phyloP scores from a whole-genome alignment of 176 grass and related monocot genomes.

The Tuctoria greenei region DNA sequence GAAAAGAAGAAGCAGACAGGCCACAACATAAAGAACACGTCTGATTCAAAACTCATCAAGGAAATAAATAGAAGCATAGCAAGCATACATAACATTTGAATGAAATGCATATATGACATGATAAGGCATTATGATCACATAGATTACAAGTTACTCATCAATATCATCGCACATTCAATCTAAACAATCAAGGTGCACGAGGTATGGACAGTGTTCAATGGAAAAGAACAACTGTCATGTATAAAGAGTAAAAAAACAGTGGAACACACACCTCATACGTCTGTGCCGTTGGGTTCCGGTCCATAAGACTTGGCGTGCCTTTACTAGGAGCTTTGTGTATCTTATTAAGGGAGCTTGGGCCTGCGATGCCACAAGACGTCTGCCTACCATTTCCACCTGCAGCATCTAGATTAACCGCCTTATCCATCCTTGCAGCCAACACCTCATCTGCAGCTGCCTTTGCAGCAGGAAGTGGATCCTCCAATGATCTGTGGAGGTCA shows the following conservation, averaged over 20 bases:
- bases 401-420: constrained; percentile 4
- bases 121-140: neutral
- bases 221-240: neutral
- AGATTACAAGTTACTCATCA: neutral
- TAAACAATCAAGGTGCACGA: neutral
- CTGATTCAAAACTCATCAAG: neutral
- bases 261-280: constrained; percentile 36
- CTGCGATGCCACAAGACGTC: constrained; percentile 11
- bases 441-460: constrained; percentile 48
- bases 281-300: constrained; percentile 56
- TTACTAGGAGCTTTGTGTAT: constrained; percentile 3
- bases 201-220: neutral
- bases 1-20: neutral
- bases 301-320: constrained; percentile 42
- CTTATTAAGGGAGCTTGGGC: constrained; percentile 4
- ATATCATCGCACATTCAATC: neutral
- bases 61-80: neutral
- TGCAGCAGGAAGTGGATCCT: constrained; percentile 59
- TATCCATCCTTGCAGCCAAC: constrained; percentile 37
- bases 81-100: neutral
- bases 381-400: constrained; percentile 11
- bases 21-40: constrained; percentile 1
- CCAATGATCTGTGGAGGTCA: constrained; percentile 44
- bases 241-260: neutral
- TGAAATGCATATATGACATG: neutral